Percentiles rank a stretch among this genome's conserved stretches.
phyloP scores from a whole-genome alignment of 2,329 filamentous ascomycete genomes.

The Talaromyces sp. region DNA sequence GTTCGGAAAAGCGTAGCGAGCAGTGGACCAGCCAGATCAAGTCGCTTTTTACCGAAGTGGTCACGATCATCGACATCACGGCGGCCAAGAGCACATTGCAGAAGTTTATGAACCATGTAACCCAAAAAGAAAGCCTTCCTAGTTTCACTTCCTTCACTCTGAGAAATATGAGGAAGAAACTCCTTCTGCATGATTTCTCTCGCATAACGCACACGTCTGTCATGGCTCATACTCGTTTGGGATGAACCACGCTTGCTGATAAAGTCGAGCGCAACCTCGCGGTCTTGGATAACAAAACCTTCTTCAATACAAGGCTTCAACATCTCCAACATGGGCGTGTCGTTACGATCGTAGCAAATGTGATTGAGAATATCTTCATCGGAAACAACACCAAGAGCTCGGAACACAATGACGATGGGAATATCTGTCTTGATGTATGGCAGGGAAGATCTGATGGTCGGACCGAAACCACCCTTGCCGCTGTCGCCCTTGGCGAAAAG shows the following conservation, averaged over 20 bases:
- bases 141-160: conserved; percentile 90
- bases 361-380: conserved; percentile 98
- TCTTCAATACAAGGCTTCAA: conserved; percentile 96
- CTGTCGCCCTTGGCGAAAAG: conserved; percentile 80
- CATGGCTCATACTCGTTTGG: conserved; percentile 68
- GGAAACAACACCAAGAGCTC: conserved; percentile 90
- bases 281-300: conserved; percentile 91
- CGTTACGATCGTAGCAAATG: conserved; percentile 92
- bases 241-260: conserved; percentile 86
- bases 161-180: conserved; percentile 92
- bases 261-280: conserved; percentile 88
- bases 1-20: conserved; percentile 95
- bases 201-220: conserved; percentile 88
- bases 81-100: conserved; percentile 88
- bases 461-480: conserved; percentile 75
- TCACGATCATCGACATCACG: conserved; percentile 95
- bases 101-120: conserved; percentile 95
- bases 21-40: conserved; percentile 90
- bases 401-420: conserved; percentile 91
- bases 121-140: conserved; percentile 97
- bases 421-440: conserved; percentile 94
- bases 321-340: conserved; percentile 97
- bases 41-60: conserved; percentile 97
- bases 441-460: conserved; percentile 83
- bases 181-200: conserved; percentile 96